A percentile compares a stretch with the other conserved stretches of the same genome.
phyloP scores from a whole-genome alignment of 1,284 basidiomycete genomes.

The Xanthoconium separans region DNA sequence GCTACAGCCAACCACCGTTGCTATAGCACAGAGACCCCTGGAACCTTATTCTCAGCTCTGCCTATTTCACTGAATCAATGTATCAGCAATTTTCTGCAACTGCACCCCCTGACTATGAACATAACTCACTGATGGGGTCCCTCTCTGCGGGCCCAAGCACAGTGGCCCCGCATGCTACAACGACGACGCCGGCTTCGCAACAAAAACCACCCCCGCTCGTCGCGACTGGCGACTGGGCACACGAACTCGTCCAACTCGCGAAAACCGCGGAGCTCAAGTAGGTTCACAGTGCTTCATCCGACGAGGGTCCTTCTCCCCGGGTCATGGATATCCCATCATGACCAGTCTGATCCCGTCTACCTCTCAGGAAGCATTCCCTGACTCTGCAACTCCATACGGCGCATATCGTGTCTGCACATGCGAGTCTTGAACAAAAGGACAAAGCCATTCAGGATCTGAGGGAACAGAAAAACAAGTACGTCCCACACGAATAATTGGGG shows the following conservation, averaged over 20 bases:
- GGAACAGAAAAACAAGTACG: conserved; percentile 78
- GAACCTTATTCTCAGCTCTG: conserved; percentile 22
- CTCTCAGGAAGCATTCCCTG: conserved; percentile 70
- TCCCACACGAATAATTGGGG: conserved; percentile 13
- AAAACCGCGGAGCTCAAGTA: conserved; percentile 83
- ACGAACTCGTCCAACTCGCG: conserved; percentile 76
- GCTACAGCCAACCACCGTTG: conserved; percentile 1
- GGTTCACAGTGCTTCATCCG: conserved; percentile 9
- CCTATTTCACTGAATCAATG: conserved; percentile 31
- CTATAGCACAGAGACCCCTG: conserved; percentile 28
- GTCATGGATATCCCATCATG: not conserved
- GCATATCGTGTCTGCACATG: conserved; percentile 79
- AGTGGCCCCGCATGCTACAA: conserved; percentile 34
- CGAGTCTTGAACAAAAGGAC: conserved; percentile 69
- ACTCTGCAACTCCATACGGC: conserved; percentile 80
- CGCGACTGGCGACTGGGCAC: conserved; percentile 79
- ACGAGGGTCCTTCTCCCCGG: not conserved
- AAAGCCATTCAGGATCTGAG: conserved; percentile 74
- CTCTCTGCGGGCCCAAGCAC: conserved; percentile 35
- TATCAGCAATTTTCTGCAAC: conserved; percentile 39
- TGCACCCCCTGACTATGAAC: conserved; percentile 35
- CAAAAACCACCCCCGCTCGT: conserved; percentile 48
- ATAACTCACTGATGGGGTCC: conserved; percentile 31
- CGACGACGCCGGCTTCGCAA: conserved; percentile 20
- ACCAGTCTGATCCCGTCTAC: conserved; percentile 12